These are phyloP conservation scores for Cornus kousa DNA, from an alignment of 148 eudicot genomes.

Conservation along the genomic window DNA sequence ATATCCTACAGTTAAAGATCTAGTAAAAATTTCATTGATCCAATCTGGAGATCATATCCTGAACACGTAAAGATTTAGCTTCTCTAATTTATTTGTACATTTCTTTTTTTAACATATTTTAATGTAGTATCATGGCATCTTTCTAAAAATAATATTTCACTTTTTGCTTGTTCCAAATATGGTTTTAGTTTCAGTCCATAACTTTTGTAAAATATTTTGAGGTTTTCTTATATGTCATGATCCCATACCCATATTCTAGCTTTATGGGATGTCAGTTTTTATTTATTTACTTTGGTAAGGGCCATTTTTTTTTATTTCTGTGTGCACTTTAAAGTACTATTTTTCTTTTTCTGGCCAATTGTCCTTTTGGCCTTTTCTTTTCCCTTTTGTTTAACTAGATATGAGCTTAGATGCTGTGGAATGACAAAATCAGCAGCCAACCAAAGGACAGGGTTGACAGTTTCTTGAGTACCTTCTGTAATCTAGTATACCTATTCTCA, in stretches of 20 bases:
- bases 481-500: neutral
- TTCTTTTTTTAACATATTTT: neutral
- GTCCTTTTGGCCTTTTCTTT: neutral
- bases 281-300: neutral
- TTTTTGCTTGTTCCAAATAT: neutral
- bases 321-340: neutral
- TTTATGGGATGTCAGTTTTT: neutral
- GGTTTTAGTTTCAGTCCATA: neutral
- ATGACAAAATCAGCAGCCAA: neutral
- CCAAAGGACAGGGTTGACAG: neutral
- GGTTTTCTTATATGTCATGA: neutral
- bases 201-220: too few species aligned
- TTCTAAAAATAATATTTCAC: neutral
- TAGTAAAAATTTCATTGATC: slow-evolving; percentile 58
- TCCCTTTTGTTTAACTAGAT: neutral
- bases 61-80: slow-evolving; percentile 48
- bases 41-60: slow-evolving; percentile 84
- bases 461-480: neutral
- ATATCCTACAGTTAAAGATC: slow-evolving; percentile 54
- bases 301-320: neutral
- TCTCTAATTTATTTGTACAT: neutral
- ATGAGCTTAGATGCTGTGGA: neutral
- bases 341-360: neutral
- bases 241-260: neutral
- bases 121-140: neutral